phyloP scores from a whole-genome alignment of 441 rosid genomes.

The Populus hybrid region DNA sequence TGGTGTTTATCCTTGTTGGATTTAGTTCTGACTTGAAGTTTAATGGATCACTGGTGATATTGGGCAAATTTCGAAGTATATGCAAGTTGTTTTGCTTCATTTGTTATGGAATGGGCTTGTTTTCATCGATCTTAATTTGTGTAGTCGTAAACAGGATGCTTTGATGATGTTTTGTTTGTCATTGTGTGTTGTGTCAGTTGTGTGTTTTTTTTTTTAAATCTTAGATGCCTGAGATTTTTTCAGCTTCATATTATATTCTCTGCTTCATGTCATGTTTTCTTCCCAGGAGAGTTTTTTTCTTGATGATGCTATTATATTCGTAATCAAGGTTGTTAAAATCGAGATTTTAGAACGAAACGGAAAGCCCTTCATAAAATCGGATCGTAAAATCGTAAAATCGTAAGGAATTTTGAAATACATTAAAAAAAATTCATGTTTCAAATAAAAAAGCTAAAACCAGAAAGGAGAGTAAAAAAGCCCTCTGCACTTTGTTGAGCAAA shows the following conservation, averaged over 20 bases:
- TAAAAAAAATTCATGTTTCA: too few species aligned
- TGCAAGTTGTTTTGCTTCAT: not conserved
- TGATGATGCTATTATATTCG: not conserved
- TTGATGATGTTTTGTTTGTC: not conserved
- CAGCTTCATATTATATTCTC: constrained; percentile 27
- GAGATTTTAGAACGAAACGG: too few species aligned
- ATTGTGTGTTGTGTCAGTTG: not conserved
- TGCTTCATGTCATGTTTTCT: not conserved
- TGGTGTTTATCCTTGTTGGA: not conserved
- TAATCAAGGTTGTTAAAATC: too few species aligned
- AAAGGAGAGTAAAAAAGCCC: too few species aligned
- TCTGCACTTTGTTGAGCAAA: too few species aligned
- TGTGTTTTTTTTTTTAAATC: not conserved
- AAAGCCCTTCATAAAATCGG: too few species aligned
- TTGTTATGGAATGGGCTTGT: not conserved
- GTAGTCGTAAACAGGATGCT: not conserved
- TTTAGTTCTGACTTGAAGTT: not conserved
- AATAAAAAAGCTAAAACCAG: too few species aligned
- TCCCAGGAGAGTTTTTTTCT: constrained; percentile 6
- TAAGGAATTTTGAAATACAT: too few species aligned
- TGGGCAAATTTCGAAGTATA: not conserved
- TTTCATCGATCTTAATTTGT: not conserved
- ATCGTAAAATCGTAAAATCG: too few species aligned
- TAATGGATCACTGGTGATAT: not conserved
- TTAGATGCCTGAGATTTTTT: constrained; percentile 12